Evolutionary conservation across 192 early-diverging fungal species (phyloP), one percentile per base, ranked within the genome.

Genomic region (Entomortierella parvispora): DNA sequence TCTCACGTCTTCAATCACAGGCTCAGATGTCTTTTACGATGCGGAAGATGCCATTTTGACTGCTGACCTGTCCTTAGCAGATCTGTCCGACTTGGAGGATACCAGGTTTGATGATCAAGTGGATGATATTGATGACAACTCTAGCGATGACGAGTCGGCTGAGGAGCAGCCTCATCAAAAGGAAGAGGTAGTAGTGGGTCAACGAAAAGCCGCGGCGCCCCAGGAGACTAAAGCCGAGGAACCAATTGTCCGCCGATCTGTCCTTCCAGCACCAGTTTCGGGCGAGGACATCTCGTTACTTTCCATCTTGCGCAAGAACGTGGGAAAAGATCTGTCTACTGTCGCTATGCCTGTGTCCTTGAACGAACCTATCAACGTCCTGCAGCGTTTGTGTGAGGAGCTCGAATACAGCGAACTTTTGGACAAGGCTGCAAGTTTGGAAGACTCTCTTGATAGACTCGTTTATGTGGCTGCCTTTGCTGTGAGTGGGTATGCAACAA

Each of bases 341-440:
- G 92, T 99, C 42, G 90, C 96, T 15, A 98, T 99, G 96, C 97
- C 97, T 8, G 91, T 99, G 18, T 92, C 91, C 3, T 83, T 98
- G 80, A 99, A 99, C 80, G 97, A 97, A 65, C 97, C 97, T 6
- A 81, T 98, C 63, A 97, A 96, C 61, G 78, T 96, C 37, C 81
- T 99, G 57, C 97, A 99, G 86, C 87, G 89, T 45, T 87, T 96
- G n/a, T 92, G 91, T 55, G 97, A 99, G 79, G 97, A 98, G 79
- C 72, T 99, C 44, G 93, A 96, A 79, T 98, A 97, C 63, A 89
- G 79, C 37, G 85, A 92, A 46, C 75, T 99, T 40, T 81, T 99
- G 47, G 91, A 93, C 59, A 83, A 82, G 62, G 97, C 97, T 2
- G 86, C 87, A 29, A 78, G 71, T 33, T 76, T 86, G 29, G 34